Evolutionary conservation across 352 stramenopile genomes (phyloP).

Genomic region (Globisporangium canariense): DNA sequence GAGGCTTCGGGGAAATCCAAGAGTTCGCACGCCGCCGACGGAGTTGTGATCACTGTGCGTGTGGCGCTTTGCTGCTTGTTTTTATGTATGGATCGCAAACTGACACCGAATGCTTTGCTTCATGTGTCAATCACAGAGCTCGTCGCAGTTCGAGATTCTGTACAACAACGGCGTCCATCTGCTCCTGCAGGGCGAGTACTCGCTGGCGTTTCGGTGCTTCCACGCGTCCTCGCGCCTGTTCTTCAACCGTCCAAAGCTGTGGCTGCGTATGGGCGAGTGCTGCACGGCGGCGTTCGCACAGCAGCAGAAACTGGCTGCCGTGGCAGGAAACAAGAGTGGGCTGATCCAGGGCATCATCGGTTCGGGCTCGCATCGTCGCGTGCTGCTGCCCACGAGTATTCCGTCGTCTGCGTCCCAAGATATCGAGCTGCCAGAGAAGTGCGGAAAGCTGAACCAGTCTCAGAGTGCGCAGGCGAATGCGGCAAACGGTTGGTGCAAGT

Average conservation of each 20-base stretch:
- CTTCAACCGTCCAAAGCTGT: conserved; percentile 91
- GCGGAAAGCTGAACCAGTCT: conserved; percentile 34
- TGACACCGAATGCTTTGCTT: background rate
- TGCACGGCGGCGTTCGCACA: conserved; percentile 83
- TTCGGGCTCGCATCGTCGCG: conserved; percentile 72
- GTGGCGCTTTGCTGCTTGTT: background rate
- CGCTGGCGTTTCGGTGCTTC: conserved; percentile 88
- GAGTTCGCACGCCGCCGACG: conserved; percentile 38
- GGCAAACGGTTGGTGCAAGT: conserved; percentile 24
- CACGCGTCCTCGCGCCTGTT: conserved; percentile 85
- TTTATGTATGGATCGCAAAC: background rate
- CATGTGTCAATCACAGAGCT: conserved; percentile 33
- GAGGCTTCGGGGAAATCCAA: conserved; percentile 57
- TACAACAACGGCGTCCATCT: conserved; percentile 93
- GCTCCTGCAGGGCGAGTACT: conserved; percentile 78
- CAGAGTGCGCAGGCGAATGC: conserved; percentile 26
- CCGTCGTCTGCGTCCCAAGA: conserved; percentile 54
- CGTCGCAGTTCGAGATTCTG: conserved; percentile 84
- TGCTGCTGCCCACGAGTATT: conserved; percentile 72
- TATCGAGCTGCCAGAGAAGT: conserved; percentile 68
- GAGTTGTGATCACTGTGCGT: conserved; percentile 47
- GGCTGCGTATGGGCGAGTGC: conserved; percentile 90
- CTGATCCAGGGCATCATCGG: conserved; percentile 80
- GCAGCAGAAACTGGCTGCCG: conserved; percentile 52
- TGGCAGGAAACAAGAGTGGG: conserved; percentile 75